A percentile compares a stretch with the other conserved stretches of the same genome.
Evolutionary conservation across 1,284 basidiomycete genomes (phyloP).

Genomic region (Sutorius eximius): DNA sequence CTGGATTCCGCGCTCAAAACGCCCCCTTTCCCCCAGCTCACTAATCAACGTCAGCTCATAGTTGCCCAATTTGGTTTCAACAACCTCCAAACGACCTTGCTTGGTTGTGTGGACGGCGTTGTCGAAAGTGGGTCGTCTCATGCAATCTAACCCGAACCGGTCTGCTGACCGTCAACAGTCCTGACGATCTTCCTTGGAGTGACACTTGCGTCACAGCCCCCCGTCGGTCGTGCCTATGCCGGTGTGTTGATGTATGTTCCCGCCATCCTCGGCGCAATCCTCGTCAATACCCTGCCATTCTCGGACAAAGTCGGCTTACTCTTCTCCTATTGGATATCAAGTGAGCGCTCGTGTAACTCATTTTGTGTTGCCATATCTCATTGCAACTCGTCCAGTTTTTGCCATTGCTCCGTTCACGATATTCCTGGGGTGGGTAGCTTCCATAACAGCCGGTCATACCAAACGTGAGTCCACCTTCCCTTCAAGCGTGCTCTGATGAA

Average conservation of each 20-base stretch:
- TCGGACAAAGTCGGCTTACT: conserved; percentile 68
- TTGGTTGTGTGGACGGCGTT: conserved; percentile 73
- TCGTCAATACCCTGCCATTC: conserved; percentile 68
- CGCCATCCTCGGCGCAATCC: conserved; percentile 65
- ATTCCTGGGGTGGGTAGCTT: conserved; percentile 67
- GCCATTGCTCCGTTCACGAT: conserved; percentile 71
- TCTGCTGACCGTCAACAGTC: conserved; percentile 39
- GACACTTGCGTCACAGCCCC: conserved; percentile 49
- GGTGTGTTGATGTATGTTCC: conserved; percentile 65
- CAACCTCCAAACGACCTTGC: conserved; percentile 68
- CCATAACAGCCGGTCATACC: conserved; percentile 72
- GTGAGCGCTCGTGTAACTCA: conserved; percentile 39
- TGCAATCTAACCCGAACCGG: background rate
- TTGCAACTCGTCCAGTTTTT: conserved; percentile 46
- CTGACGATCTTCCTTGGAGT: conserved; percentile 62
- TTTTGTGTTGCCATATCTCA: background rate
- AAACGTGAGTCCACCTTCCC: conserved; percentile 49
- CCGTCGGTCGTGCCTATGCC: conserved; percentile 60
- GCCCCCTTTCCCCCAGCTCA: conserved; percentile 45
- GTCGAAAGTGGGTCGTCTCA: conserved; percentile 51
- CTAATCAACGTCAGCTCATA: conserved; percentile 76
- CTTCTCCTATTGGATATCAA: conserved; percentile 70
- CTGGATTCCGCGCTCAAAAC: conserved; percentile 1
- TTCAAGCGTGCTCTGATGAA: conserved; percentile 9
- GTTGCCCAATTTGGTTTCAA: conserved; percentile 74